Evolutionary conservation across 306 rosid species (phyloP).

Genomic region (Prunus dulcis): DNA sequence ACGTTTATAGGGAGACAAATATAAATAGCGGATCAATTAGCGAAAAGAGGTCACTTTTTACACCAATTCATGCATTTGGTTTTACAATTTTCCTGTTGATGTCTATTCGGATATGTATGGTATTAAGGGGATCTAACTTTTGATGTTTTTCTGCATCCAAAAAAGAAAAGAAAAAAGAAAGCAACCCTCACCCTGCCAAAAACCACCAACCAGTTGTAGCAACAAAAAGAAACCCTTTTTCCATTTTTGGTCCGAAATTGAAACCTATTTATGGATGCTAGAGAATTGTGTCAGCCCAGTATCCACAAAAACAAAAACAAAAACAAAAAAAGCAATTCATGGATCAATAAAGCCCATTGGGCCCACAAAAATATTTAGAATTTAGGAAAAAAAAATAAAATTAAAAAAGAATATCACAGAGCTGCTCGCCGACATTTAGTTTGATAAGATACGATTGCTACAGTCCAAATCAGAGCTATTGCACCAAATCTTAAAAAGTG

Average conservation of each 20-base stretch:
- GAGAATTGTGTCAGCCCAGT: neutral
- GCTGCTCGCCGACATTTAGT: constrained; percentile 44
- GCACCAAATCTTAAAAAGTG: constrained; percentile 40
- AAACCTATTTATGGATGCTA: neutral
- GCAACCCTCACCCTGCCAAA: too few species aligned
- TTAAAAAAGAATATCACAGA: neutral
- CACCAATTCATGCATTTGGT: too few species aligned
- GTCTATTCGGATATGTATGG: too few species aligned
- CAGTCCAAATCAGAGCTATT: constrained; percentile 28
- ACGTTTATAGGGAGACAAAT: too few species aligned
- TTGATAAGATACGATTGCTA: constrained; percentile 21
- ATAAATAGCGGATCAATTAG: too few species aligned
- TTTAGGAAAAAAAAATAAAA: neutral
- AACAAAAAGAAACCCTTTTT: neutral
- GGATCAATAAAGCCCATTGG: neutral
- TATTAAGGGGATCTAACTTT: too few species aligned
- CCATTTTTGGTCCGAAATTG: constrained; percentile 1
- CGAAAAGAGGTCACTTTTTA: too few species aligned
- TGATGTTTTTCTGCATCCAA: too few species aligned
- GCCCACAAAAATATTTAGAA: neutral
- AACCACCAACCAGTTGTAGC: neutral
- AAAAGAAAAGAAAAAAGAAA: too few species aligned
- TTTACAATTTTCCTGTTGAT: too few species aligned
- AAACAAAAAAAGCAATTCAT: neutral
- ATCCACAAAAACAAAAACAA: neutral